Evolutionary conservation across 495 filamentous ascomycete genomes (phyloP).

Genomic region (Trichoderma erinaceum): DNA sequence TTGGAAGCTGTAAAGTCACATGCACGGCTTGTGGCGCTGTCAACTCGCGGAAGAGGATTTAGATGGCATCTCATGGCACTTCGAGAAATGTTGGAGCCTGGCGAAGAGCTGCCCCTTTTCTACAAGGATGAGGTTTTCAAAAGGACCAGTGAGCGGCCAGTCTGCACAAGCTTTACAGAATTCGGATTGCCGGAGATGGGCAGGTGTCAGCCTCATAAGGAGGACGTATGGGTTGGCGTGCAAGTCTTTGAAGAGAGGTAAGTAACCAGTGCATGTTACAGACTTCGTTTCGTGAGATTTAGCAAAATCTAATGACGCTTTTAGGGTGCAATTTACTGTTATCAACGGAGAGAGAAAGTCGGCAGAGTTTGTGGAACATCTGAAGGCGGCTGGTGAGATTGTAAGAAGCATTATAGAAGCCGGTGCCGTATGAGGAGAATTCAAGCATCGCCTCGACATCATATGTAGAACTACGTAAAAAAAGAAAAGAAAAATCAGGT

Average conservation of each 20-base stretch:
- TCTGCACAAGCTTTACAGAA: neutral
- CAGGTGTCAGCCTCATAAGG: neutral
- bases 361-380: neutral
- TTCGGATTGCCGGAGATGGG: neutral
- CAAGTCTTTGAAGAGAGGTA: slow-evolving; percentile 3
- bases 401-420: neutral
- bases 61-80: slow-evolving; percentile 82
- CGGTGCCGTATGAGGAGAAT: neutral
- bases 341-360: neutral
- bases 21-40: neutral
- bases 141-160: neutral
- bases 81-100: slow-evolving; percentile 79
- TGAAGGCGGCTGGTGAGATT: neutral
- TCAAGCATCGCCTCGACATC: no score
- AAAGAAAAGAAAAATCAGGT: no score
- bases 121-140: slow-evolving; percentile 77
- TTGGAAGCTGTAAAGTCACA: neutral
- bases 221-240: neutral
- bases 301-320: neutral
- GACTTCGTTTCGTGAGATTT: neutral
- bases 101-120: slow-evolving; percentile 74
- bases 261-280: neutral
- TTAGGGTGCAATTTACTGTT: neutral
- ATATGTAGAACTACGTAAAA: no score
- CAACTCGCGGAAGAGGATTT: neutral